Evolutionary conservation across 805 yeast genomes (phyloP).

Genomic region (Lipomyces yamanashiensis): DNA sequence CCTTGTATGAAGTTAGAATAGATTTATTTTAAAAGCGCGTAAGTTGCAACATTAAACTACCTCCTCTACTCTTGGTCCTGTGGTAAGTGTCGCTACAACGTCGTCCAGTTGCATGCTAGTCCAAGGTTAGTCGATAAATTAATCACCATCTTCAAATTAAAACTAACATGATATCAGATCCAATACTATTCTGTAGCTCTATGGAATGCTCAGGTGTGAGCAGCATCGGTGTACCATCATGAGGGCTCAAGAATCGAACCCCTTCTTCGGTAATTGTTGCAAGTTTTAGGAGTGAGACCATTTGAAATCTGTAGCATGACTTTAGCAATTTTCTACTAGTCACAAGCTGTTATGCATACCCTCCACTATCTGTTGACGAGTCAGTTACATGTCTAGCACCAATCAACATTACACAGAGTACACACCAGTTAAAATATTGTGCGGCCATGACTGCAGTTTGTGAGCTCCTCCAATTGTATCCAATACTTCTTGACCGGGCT

Average conservation of each 20-base stretch:
- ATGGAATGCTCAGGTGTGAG: slow-evolving; percentile 56
- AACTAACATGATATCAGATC: slow-evolving; percentile 50
- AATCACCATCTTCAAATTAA: background rate
- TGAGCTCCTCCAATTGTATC: slow-evolving; percentile 54
- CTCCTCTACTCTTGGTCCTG: slow-evolving; percentile 53
- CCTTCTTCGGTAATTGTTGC: slow-evolving; percentile 55
- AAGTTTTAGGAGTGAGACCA: slow-evolving; percentile 52
- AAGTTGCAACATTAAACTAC: background rate
- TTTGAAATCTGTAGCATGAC: slow-evolving; percentile 45
- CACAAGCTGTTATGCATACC: slow-evolving; percentile 32
- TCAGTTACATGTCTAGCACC: no score
- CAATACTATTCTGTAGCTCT: slow-evolving; percentile 51
- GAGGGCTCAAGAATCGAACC: slow-evolving; percentile 52
- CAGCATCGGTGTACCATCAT: slow-evolving; percentile 53
- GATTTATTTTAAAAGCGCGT: background rate
- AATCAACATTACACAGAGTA: background rate
- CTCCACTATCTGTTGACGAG: slow-evolving; percentile 47
- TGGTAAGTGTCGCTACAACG: slow-evolving; percentile 51
- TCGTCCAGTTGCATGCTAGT: slow-evolving; percentile 52
- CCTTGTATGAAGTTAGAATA: slow-evolving; percentile 31
- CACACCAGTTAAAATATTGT: slow-evolving; percentile 48
- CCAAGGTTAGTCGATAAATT: background rate
- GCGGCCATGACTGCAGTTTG: slow-evolving; percentile 49
- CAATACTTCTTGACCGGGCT: slow-evolving; percentile 51
- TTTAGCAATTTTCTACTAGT: background rate